Base-by-base conservation (phyloP, 176 grass and related monocot genomes). In the Oryza rufipogon region DNA sequence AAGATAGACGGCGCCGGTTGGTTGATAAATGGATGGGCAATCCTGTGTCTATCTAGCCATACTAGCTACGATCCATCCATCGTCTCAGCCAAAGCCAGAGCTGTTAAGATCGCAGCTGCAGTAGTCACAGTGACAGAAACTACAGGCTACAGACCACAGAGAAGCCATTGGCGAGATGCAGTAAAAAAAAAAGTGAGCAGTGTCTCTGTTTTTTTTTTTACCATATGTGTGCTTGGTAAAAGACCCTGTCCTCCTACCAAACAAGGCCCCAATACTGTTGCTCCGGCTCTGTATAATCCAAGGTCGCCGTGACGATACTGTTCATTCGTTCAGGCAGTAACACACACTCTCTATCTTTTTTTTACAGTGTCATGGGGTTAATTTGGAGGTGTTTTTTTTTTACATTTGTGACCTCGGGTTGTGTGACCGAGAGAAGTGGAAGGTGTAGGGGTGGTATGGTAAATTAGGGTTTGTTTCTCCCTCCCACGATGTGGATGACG, bases 401-500 rank as follows among this genome's bases (percentile, higher is more conserved):
- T 79, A 87, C 84, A 9, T 15, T 46, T 32, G 5, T 85, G 32
- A 64, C 89, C 87, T 68, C 39, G 0, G 32, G 36, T 34, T 7
- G 9, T 64, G 78, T 73, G 61, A 13, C 23, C 23, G 44, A 7
- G 49, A 49, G 66, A 3, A 48, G 0, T 11, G 11, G 11, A 32
- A 30, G 0, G 66, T n/a, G 47, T 6, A 74, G 20, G 84, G 88
- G 73, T 8, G 44, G 64, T 76, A 42, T 52, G 41, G 86, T 85
- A 86, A 86, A 68, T 82, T 85, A 47, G 28, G 28, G 17, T 58
- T 58, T 61, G 20, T 61, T 60, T 64, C 25, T 68, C 66, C 70
- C 74, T 58, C 51, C 77, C 68, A 81, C 75, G 63, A 36, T 20
- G 33, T 32, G 80, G 85, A 92, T 95, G 64, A 79, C 87, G 84